These are phyloP conservation scores for Rhizopogon sp. DNA, from an alignment of 768 basidiomycete genomes.

Conservation along the genomic window DNA sequence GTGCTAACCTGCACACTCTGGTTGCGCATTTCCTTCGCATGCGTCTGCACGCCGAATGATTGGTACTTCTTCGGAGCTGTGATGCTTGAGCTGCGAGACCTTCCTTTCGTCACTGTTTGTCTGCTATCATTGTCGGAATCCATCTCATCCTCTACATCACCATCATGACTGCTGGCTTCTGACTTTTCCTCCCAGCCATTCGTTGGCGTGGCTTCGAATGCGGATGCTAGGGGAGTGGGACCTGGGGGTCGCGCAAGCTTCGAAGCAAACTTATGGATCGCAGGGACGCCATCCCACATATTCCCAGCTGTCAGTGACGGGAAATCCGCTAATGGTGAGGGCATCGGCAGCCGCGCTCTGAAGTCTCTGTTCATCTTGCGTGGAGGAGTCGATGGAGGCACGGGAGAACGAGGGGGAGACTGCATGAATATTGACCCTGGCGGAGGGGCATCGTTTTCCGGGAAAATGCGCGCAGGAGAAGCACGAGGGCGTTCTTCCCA, in stretches of 20 bases:
- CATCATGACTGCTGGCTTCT: conserved; percentile 75
- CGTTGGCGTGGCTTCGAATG: conserved; percentile 41
- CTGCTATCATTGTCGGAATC: conserved; percentile 42
- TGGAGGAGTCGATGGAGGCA: conserved; percentile 25
- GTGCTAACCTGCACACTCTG: conserved; percentile 56
- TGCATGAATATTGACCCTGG: conserved; percentile 24
- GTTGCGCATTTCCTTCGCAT: conserved; percentile 44
- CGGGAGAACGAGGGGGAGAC: conserved; percentile 31
- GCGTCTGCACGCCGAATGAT: conserved; percentile 69
- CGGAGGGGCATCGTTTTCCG: conserved; percentile 52
- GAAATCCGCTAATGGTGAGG: conserved; percentile 38
- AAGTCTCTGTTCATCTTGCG: conserved; percentile 7
- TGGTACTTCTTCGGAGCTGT: conserved; percentile 39
- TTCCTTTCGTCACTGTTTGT: conserved; percentile 22
- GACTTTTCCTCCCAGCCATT: conserved; percentile 35
- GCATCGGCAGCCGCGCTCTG: conserved; percentile 19
- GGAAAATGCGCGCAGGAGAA: conserved; percentile 69
- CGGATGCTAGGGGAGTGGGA: conserved; percentile 37
- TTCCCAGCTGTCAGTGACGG: conserved; percentile 68
- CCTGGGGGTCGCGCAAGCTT: conserved; percentile 49
- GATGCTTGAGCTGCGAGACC: conserved; percentile 31
- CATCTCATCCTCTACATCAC: conserved; percentile 74
- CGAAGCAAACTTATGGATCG: conserved; percentile 72
- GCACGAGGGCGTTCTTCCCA: conserved; percentile 83
- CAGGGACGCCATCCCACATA: conserved; percentile 81